These are phyloP conservation scores for Cicer bijugum DNA, from an alignment of 306 rosid genomes.

Conservation along the genomic window DNA sequence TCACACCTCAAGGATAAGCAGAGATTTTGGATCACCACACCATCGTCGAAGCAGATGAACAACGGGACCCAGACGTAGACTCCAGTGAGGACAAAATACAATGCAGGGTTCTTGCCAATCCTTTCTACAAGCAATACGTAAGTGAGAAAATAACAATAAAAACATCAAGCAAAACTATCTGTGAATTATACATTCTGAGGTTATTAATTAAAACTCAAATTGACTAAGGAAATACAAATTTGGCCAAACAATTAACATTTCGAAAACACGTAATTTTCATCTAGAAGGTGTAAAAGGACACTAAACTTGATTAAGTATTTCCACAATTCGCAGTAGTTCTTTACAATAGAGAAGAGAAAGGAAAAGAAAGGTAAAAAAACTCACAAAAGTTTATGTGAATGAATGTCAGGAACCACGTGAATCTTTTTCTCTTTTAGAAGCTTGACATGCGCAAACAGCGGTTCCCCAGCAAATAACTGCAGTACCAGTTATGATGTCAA, in stretches of 20 bases:
- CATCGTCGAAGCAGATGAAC: conserved; percentile 82
- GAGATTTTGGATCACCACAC: conserved; percentile 74
- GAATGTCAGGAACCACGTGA: conserved; percentile 68
- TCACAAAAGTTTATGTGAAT: conserved; percentile 73
- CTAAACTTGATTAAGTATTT: conserved; percentile 1
- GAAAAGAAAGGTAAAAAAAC: conserved; percentile 38
- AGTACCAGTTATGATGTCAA: conserved; percentile 41
- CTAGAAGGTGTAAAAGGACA: neutral
- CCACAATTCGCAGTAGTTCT: neutral
- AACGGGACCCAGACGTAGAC: conserved; percentile 83
- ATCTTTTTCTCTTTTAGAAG: conserved; percentile 69
- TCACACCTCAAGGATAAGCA: conserved; percentile 83
- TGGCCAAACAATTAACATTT: neutral
- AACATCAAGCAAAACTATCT: conserved; percentile 3
- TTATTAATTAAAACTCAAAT: conserved; percentile 26
- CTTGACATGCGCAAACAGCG: conserved; percentile 63
- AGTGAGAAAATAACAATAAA: conserved; percentile 29
- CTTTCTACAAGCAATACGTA: conserved; percentile 53
- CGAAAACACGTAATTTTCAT: conserved; percentile 17
- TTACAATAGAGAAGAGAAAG: neutral
- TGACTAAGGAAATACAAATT: conserved; percentile 2
- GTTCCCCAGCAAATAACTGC: conserved; percentile 85
- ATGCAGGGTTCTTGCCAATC: conserved; percentile 91
- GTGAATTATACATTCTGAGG: conserved; percentile 2
- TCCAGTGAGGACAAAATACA: conserved; percentile 86